phyloP scores from a whole-genome alignment of 257 asterid species.

The Plectranthus barbatus region DNA sequence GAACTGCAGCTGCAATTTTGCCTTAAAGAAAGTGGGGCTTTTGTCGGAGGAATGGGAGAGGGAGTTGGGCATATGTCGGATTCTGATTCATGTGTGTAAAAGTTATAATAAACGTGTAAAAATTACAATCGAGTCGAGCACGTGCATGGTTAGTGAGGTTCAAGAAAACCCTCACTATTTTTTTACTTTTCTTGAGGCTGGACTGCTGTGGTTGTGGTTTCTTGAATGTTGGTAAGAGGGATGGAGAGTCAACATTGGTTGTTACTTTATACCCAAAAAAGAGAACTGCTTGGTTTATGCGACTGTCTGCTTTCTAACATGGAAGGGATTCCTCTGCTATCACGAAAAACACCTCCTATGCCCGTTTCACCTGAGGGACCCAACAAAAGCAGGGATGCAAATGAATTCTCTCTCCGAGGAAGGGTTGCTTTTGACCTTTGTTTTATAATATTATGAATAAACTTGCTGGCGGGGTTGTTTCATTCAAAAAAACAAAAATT shows the following conservation, averaged over 20 bases:
- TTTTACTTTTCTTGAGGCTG: no score
- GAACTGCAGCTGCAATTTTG: neutral
- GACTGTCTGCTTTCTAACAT: neutral
- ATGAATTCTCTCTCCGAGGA: neutral
- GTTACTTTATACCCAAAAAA: neutral
- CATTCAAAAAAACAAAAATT: neutral
- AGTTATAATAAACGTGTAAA: no score
- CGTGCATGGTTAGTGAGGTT: no score
- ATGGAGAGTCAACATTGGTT: neutral
- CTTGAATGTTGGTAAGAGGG: neutral
- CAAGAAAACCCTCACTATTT: neutral
- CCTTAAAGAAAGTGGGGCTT: no score
- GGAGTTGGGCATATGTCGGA: neutral
- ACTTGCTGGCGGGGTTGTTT: neutral
- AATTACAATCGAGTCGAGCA: neutral
- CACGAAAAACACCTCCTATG: no score
- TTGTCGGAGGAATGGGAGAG: neutral
- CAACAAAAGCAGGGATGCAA: no score
- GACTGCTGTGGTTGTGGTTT: neutral
- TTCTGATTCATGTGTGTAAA: no score
- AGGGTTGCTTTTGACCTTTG: neutral
- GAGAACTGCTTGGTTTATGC: neutral
- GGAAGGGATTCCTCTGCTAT: no score
- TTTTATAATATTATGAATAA: neutral
- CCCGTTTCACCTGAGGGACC: no score